phyloP scores from a whole-genome alignment of 192 early-diverging fungal genomes.

The Linnemannia schmuckeri region DNA sequence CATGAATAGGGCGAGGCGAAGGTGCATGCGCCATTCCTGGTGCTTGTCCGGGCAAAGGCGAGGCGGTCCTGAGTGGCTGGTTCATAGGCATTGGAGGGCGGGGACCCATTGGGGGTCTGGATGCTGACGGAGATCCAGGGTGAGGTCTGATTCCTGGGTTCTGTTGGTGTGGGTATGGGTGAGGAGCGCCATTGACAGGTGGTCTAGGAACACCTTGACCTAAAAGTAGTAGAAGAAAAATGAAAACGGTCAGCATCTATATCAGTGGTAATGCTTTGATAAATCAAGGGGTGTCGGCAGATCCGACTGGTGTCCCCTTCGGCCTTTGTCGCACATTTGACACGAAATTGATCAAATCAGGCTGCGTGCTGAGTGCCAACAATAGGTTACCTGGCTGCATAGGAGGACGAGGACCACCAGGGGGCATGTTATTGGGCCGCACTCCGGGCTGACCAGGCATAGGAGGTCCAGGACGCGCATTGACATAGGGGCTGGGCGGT shows the following conservation, averaged over 20 bases:
- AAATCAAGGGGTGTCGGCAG: neutral
- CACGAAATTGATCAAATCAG: neutral
- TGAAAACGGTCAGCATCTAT: neutral
- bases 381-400: conserved; percentile 29
- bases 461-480: conserved; percentile 24
- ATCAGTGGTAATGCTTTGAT: neutral
- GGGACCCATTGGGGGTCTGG: conserved; percentile 36
- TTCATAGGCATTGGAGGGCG: conserved; percentile 29
- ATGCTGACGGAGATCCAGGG: conserved; percentile 25
- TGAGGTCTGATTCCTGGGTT: conserved; percentile 36
- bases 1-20: conserved; percentile 22
- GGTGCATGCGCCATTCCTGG: conserved; percentile 28
- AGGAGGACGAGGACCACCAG: conserved; percentile 23
- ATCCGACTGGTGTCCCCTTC: neutral
- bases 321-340: neutral
- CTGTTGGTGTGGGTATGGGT: conserved; percentile 25
- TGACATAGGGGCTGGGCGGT: conserved; percentile 21
- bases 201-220: conserved; percentile 23
- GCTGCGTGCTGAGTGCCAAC: neutral
- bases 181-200: conserved; percentile 12
- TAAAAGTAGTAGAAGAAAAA: neutral
- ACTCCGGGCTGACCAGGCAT: conserved; percentile 20
- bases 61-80: conserved; percentile 43
- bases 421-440: conserved; percentile 24
- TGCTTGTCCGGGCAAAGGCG: conserved; percentile 33